phyloP scores from a whole-genome alignment of 306 rosid species.

The Dryas octopetala region DNA sequence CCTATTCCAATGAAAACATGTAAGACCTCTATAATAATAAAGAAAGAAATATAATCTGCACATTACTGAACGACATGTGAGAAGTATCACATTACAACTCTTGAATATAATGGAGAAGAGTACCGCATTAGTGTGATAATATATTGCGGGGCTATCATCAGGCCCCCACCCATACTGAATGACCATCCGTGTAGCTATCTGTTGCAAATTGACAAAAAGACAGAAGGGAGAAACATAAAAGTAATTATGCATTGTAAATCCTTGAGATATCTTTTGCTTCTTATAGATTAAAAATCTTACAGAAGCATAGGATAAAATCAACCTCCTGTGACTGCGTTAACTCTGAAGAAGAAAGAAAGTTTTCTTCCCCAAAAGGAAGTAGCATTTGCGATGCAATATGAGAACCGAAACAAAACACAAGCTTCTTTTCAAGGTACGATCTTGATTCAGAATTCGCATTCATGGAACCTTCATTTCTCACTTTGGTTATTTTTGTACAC shows the following conservation, averaged over 20 bases:
- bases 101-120: slow-evolving; percentile 34
- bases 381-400: slow-evolving; percentile 85
- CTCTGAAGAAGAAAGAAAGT: slow-evolving; percentile 77
- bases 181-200: slow-evolving; percentile 98
- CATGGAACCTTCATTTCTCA: slow-evolving; percentile 64
- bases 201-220: slow-evolving; percentile 32
- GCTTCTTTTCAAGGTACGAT: slow-evolving; percentile 92
- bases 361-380: slow-evolving; percentile 96
- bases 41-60: background rate
- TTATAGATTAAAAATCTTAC: slow-evolving; percentile 25
- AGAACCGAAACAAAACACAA: slow-evolving; percentile 96
- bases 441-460: slow-evolving; percentile 79
- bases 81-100: slow-evolving; percentile 12
- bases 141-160: slow-evolving; percentile 95
- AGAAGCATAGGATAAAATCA: slow-evolving; percentile 23
- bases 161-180: slow-evolving; percentile 99
- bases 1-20: slow-evolving; percentile 45
- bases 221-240: background rate
- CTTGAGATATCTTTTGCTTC: slow-evolving; percentile 9
- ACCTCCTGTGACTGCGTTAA: slow-evolving; percentile 95
- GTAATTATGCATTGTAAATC: slow-evolving; percentile 3
- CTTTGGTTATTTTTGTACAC: slow-evolving; percentile 85
- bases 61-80: background rate
- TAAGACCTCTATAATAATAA: background rate
- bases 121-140: slow-evolving; percentile 81